Evolutionary conservation across 2,329 filamentous ascomycete species (phyloP).

Genomic region (Camptophora hylomeconis): DNA sequence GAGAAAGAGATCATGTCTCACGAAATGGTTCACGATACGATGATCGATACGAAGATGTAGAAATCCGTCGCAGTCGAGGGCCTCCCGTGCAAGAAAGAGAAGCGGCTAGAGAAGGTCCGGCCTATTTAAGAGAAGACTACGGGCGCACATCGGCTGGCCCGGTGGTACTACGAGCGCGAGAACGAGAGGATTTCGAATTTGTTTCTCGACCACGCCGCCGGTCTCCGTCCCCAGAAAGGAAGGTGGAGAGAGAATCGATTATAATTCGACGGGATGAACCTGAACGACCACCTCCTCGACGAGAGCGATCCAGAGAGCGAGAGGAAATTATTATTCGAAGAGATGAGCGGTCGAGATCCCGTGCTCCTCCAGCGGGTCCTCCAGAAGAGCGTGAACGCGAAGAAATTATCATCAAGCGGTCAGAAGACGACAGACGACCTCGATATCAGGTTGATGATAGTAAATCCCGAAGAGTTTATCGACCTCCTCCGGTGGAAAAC

Average conservation of each 20-base stretch:
- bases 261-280: conserved; percentile 16
- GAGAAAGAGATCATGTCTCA: conserved; percentile 33
- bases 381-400: conserved; percentile 13
- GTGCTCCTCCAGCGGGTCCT: conserved; percentile 3
- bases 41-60: conserved; percentile 38
- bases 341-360: conserved; percentile 15
- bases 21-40: conserved; percentile 27
- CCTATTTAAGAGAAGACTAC: conserved; percentile 24
- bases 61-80: conserved; percentile 30
- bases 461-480: conserved; percentile 9
- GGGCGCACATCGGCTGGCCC: conserved; percentile 20
- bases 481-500: conserved; percentile 11
- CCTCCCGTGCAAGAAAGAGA: conserved; percentile 19
- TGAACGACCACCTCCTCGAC: conserved; percentile 10
- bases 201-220: conserved; percentile 15
- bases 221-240: conserved; percentile 15
- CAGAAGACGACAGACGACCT: conserved; percentile 21
- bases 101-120: conserved; percentile 17
- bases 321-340: conserved; percentile 25
- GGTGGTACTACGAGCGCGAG: conserved; percentile 20
- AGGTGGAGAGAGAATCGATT: conserved; percentile 23
- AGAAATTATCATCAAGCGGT: conserved; percentile 26
- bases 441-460: conserved; percentile 18
- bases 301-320: conserved; percentile 17
- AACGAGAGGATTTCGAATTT: conserved; percentile 21